Base-by-base conservation (phyloP, 148 eudicot species). In the Spergularia marina region DNA sequence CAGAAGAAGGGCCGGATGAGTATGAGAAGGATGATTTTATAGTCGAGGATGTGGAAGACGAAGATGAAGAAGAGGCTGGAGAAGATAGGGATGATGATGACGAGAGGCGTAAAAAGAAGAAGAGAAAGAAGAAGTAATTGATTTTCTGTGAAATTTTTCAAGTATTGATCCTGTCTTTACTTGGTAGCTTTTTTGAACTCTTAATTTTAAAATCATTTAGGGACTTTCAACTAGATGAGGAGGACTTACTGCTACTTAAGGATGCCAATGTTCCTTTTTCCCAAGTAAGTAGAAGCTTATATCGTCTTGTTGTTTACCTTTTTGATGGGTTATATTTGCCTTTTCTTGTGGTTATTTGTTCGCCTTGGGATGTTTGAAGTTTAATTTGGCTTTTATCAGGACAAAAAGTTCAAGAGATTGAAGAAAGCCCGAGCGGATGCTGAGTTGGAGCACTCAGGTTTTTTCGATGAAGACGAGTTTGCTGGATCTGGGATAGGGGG, bases 1-100 rank as follows among this genome's bases (percentile, higher is more conserved):
- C 86, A 88, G 98, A 90, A 71, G 95, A 90, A 77, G 99, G 96
- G 40, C 92, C 87, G 67, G 93, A 96, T 83, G 93, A 91, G 79
- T 96, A 84, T 70, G 99, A 96, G 82, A 86, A 92, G 21, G 99
- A 96, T 85, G 99, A 91, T 25, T 96, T 96, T 79, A 89, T 96
- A 79, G 99, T 95, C 16, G 94, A 89, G 68, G 97, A 90, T 76
- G 85, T 70, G n/a, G 97, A 89, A 10, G 97, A 92, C 60, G 94
- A 87, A 56, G 95, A 91, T 30, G 97, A 90, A 59, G 91, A 85
- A 47, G 91, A 85, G 39, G 65, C 71, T 20, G 94, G 86, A 53
- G 93, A 87, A 49, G 89, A 80, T 65, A 79, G 79, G 61, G 91
- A 86, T 56, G 82, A 86, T 54, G 91, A 85, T 25, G 91, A 85